Base-by-base conservation (phyloP, 2,329 filamentous ascomycete species). In the Remersonia thermophila region DNA sequence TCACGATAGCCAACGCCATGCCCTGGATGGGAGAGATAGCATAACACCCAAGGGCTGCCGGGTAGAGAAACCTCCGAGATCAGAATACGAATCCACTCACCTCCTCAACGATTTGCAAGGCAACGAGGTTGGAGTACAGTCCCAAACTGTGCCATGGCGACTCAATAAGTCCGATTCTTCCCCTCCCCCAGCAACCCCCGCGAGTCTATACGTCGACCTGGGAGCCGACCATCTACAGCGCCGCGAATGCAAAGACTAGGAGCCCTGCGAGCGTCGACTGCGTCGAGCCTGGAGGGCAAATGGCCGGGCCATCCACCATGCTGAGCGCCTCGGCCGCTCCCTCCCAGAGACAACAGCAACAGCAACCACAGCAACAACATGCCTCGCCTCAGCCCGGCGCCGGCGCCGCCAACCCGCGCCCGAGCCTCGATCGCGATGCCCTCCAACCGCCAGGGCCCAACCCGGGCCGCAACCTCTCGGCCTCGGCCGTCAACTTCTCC, bases 401-500 rank as follows among this genome's bases (percentile, higher is more conserved):
- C 20, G 20, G 20, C 20, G 20, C 20, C 20, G 20, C 20, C 5
- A 23, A 23, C 20, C 20, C 59, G 39, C 62, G 60, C 42, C 55
- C 65, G 18, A 73, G 70, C 48, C 56, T 76, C 47, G 74, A 79
- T 39, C 69, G 71, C 46, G 55, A 55, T 52, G 55, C 47, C 40
- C 63, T 76, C 27, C 71, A 73, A 18, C 44, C 55, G 6, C 43
- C 50, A 48, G 20, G 20, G 9, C 47, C 60, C 42, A 67, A 65
- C 56, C 63, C 62, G 44, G 54, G 53, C 33, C 66, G 72, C 42
- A 69, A 65, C 44, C 49, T 69, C 12, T 65, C 70, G 18, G 61
- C 66, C 23, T 71, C 71, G 3, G 61, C 57, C 52, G 67, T 75
- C 49, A 78, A 74, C 38, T 81, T 76, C 55, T 74, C 69, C 33